Conservation (phyloP, 1,284 basidiomycete genomes). For the Ganoderma leucocontextum region DNA sequence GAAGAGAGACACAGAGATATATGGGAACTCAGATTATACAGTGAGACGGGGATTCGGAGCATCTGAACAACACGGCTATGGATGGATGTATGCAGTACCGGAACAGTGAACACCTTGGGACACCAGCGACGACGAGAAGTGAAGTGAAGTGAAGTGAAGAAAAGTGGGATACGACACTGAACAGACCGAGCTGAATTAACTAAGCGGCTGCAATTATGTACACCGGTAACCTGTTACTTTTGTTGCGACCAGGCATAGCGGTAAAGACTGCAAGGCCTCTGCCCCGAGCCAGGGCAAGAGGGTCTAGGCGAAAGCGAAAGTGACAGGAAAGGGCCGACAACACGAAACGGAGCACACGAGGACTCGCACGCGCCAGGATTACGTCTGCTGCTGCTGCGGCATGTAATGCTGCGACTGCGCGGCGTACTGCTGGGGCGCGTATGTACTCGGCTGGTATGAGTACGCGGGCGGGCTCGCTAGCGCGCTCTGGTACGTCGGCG, state of each 20-base stretch:
- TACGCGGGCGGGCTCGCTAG: constrained; percentile 57
- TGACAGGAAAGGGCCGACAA: neutral
- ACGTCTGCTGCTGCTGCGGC: neutral
- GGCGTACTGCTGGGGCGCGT: constrained; percentile 23
- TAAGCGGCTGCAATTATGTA: constrained; percentile 22
- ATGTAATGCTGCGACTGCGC: constrained; percentile 19
- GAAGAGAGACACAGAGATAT: neutral
- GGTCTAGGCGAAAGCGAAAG: constrained; percentile 8
- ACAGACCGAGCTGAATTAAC: constrained; percentile 5
- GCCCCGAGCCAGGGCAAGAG: neutral
- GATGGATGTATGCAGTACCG: neutral
- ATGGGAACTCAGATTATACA: constrained; percentile 19
- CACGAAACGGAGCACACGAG: neutral
- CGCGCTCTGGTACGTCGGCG: constrained; percentile 53
- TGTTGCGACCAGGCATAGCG: constrained; percentile 13
- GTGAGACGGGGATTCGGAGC: constrained; percentile 2
- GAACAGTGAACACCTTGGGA: neutral
- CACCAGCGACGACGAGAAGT: neutral
- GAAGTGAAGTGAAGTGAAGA: constrained; percentile 13
- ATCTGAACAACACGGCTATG: neutral
- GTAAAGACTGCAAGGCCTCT: neutral
- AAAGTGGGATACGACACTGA: neutral
- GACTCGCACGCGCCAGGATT: neutral
- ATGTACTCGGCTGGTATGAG: constrained; percentile 22
- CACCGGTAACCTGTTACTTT: constrained; percentile 28